phyloP scores from a whole-genome alignment of 441 rosid species.

The Pelargonium myrrhifolium region DNA sequence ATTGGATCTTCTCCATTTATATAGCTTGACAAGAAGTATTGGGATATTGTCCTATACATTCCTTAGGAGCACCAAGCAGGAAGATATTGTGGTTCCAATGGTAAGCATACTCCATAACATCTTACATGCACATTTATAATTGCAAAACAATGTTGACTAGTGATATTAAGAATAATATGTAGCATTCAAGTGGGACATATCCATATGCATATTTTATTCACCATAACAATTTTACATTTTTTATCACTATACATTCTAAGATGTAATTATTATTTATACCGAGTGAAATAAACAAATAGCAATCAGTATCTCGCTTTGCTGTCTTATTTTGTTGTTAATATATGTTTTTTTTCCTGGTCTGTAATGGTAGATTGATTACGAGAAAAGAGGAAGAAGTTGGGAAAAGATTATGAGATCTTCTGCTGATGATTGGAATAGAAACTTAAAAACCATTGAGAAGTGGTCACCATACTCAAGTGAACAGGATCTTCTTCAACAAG shows the following conservation, averaged over 20 bases:
- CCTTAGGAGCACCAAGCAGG: slow-evolving; percentile 81
- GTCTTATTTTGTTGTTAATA: too few species aligned
- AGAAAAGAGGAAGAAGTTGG: slow-evolving; percentile 50
- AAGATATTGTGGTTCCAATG: slow-evolving; percentile 95
- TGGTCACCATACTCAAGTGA: slow-evolving; percentile 82
- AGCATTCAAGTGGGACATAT: too few species aligned
- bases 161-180: too few species aligned
- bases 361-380: slow-evolving; percentile 63
- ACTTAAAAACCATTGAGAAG: slow-evolving; percentile 52
- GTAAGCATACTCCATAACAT: slow-evolving; percentile 31
- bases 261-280: too few species aligned
- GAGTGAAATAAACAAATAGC: too few species aligned
- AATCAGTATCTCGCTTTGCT: too few species aligned
- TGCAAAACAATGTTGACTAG: too few species aligned
- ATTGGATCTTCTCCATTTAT: slow-evolving; percentile 21
- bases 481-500: slow-evolving; percentile 75
- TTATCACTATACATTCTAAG: too few species aligned
- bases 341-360: slow-evolving; percentile 4
- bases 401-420: slow-evolving; percentile 39
- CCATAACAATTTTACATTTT: too few species aligned
- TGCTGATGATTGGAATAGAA: slow-evolving; percentile 55
- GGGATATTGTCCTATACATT: slow-evolving; percentile 85
- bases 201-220: too few species aligned
- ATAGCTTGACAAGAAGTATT: slow-evolving; percentile 76
- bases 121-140: too few species aligned